These are phyloP conservation scores for Daldinia vernicosa DNA, from an alignment of 495 filamentous ascomycete genomes.

Conservation along the genomic window DNA sequence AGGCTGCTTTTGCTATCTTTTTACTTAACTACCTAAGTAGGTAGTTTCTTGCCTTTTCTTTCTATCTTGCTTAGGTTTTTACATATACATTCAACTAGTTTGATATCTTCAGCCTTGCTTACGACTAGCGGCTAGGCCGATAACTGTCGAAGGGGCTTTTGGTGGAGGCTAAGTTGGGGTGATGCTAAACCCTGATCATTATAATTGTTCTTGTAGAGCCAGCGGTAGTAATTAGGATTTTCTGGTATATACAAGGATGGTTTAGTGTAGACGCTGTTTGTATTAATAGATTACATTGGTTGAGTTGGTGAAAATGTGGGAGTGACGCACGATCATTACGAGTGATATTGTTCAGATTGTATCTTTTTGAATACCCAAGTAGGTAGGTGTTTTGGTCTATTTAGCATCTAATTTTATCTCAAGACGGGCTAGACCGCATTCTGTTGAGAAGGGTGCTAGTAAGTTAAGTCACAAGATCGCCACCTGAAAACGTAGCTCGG, in stretches of 20 bases:
- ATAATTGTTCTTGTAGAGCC: not conserved
- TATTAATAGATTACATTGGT: not conserved
- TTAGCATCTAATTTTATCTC: not conserved
- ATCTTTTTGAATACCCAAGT: not conserved
- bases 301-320: not conserved
- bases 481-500: not conserved
- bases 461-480: slow-evolving; percentile 1
- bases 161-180: not conserved
- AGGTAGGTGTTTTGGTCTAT: not conserved
- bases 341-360: not conserved
- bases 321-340: not conserved
- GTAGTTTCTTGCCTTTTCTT: not conserved
- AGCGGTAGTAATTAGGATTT: not conserved
- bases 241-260: not conserved
- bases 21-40: not conserved
- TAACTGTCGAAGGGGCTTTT: not conserved
- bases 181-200: not conserved
- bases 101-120: not conserved
- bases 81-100: not conserved
- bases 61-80: not conserved
- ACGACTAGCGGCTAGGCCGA: not conserved
- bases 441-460: not conserved
- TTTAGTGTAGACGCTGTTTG: not conserved
- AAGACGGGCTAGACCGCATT: not conserved
- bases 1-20: not conserved